These are phyloP conservation scores for Bocquillonia castaneifolia DNA, from an alignment of 441 rosid species.

Conservation along the genomic window DNA sequence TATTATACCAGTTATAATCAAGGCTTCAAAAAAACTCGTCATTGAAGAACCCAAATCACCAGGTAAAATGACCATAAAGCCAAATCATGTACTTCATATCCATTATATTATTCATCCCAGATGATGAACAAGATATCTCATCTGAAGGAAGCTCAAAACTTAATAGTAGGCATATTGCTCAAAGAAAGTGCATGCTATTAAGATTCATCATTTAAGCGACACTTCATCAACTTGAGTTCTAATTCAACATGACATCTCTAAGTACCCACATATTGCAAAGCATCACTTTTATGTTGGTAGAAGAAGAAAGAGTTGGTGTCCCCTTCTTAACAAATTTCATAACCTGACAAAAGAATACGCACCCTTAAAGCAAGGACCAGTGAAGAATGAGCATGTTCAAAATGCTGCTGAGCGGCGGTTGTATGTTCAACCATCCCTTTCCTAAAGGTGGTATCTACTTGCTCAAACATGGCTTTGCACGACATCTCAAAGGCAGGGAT, in stretches of 20 bases:
- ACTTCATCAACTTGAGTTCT: not conserved
- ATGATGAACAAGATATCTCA: not conserved
- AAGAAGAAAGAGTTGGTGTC: not conserved
- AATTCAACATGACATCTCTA: not conserved
- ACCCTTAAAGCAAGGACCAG: slow-evolving; percentile 57
- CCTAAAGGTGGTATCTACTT: slow-evolving; percentile 61
- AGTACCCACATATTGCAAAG: not conserved
- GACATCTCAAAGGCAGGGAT: slow-evolving; percentile 78
- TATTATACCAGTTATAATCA: not conserved
- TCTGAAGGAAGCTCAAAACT: not conserved
- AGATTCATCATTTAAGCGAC: not conserved
- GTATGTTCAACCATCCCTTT: slow-evolving; percentile 51
- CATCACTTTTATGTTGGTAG: not conserved
- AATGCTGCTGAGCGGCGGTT: slow-evolving; percentile 53
- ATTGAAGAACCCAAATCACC: not conserved
- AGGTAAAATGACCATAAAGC: not conserved
- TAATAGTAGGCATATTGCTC: not conserved
- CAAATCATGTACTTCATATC: not conserved
- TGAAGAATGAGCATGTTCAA: slow-evolving; percentile 55
- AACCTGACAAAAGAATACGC: slow-evolving; percentile 16
- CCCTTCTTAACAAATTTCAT: not conserved
- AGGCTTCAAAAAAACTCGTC: not conserved
- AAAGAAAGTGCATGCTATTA: not conserved
- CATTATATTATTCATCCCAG: not conserved
- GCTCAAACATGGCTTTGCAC: slow-evolving; percentile 77